Base-by-base conservation (phyloP, 2,329 filamentous ascomycete genomes). In the Neofusicoccum laricinum region DNA sequence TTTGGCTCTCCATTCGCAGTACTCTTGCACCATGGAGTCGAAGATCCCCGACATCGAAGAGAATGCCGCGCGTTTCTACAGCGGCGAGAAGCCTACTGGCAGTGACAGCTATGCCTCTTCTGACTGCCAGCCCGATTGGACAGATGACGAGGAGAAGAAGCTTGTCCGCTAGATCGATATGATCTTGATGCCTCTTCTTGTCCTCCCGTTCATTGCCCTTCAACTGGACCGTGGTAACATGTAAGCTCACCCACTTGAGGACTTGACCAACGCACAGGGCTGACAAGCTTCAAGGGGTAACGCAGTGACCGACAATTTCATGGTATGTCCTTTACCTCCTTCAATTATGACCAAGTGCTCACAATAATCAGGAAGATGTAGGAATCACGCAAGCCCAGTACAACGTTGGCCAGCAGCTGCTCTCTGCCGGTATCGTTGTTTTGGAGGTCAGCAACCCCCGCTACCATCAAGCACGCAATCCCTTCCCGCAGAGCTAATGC, bases 371-470 rank as follows among this genome's bases (percentile, higher is more conserved):
- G 61, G 49, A 73, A 58, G 72, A 75, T 58, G 65, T 75, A 17
- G 67, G 68, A 21, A 73, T 75, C 62, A 70, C 64, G 3, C 72
- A 74, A 41, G 65, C 73, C 38, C 69, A 74, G 17, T 75, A 73
- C 69, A 75, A 75, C 15, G 68, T 75, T 14, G 72, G 73, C 30
- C 72, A 74, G 55, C 73, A 75, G 53, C 72, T 74, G 68, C 67
- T 75, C 8, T 74, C 71, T 0, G 67, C 74, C 2, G 73, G 73
- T 19, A 74, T 75, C 59, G 72, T 75, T 4, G 68, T 75, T 19
- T 70, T 72, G 57, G 73, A 74, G 58, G 64, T 65, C 17, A 57
- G 49, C 30, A 8, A 48, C 40, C 30, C 41, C 40, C 36, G n/a
- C 53, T 12, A 17, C 21, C 53, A 7, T 6, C 36, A 36, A 63